Evolutionary conservation across 139 green algal species (phyloP), one percentile per base, ranked within the genome.

Genomic region (Haematococcus sp.): DNA sequence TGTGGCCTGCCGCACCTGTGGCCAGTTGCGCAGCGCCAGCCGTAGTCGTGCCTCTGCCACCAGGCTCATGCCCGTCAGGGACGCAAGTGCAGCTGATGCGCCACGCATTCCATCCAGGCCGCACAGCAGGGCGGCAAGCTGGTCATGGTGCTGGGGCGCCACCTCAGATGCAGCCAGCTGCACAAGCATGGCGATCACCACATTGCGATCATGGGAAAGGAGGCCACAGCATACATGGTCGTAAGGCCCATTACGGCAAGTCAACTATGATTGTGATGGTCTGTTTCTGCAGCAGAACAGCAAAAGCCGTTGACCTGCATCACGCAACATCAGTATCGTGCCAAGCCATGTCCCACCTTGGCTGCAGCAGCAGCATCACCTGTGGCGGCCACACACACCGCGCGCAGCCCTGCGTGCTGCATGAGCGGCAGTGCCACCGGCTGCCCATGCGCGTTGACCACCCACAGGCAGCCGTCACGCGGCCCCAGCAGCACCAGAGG

Each of bases 371-470:
- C n/a, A 44, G 78, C 28, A 44, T 88, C 78, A 11, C 78, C 78
- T 55, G 70, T 32, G 3, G 82, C 75, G 25, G 55, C 70, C 51
- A 76, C 19, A 43, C 63, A 28, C 70, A 75, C 35, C 40, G 65
- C 20, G n/a, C 27, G 63, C 67, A 66, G 63, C 76, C 77, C 49
- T 70, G 74, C 60, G 25, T 65, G 58, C n/a, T 85, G 79, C 1
- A 15, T 61, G 44, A 89, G 51, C 11, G 59, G 65, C 44, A 89
- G 43, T 51, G 81, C 63, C 49, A 81, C 3, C 3, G 79, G 75
- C 76, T 87, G 81, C 1, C 76, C 83, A 46, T 80, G 44, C 32
- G 40, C 46, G 34, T 83, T 81, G 46, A 83, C 75, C 74, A 84
- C 44, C 79, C 83, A 88, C 63, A 88, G 71, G 28, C 54, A 69